These are phyloP conservation scores for Zygotorulaspora chibaensis DNA, from an alignment of 805 yeast genomes.

Conservation along the genomic window DNA sequence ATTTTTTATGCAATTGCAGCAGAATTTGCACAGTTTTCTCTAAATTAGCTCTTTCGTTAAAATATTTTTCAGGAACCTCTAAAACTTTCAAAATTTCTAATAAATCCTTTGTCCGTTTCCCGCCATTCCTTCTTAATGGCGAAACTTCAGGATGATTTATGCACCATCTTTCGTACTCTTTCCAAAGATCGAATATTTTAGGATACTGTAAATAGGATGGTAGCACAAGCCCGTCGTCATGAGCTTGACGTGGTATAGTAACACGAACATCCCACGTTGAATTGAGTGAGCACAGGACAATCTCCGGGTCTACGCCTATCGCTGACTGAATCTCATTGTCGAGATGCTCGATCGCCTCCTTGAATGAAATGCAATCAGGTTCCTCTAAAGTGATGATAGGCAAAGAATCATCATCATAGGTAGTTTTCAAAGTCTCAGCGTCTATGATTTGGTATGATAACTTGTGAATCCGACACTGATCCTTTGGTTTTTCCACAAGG, in stretches of 20 bases:
- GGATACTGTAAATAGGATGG: conserved; percentile 77
- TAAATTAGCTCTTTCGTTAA: conserved; percentile 4
- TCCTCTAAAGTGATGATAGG: conserved; percentile 54
- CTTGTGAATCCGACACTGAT: conserved; percentile 63
- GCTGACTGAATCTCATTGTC: conserved; percentile 47
- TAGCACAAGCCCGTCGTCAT: conserved; percentile 65
- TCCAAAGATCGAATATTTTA: conserved; percentile 66
- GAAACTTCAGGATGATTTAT: conserved; percentile 45
- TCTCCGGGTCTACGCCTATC: conserved; percentile 42
- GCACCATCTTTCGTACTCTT: conserved; percentile 73
- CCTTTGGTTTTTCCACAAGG: conserved; percentile 40
- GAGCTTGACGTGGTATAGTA: conserved; percentile 73
- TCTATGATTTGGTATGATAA: conserved; percentile 65
- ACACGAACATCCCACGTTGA: conserved; percentile 69
- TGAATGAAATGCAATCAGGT: conserved; percentile 49
- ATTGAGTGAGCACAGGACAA: conserved; percentile 62
- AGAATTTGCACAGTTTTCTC: conserved; percentile 28
- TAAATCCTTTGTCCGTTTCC: conserved; percentile 8
- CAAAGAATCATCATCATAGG: conserved; percentile 43
- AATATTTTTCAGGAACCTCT: conserved; percentile 3
- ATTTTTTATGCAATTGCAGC: conserved; percentile 29
- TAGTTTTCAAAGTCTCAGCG: conserved; percentile 44
- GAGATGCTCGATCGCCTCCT: conserved; percentile 56
- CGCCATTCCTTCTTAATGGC: conserved; percentile 13
- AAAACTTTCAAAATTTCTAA: conserved; percentile 16